Evolutionary conservation across 1,139 yeast species (phyloP).

Genomic region (Nakaseomyces sp.): DNA sequence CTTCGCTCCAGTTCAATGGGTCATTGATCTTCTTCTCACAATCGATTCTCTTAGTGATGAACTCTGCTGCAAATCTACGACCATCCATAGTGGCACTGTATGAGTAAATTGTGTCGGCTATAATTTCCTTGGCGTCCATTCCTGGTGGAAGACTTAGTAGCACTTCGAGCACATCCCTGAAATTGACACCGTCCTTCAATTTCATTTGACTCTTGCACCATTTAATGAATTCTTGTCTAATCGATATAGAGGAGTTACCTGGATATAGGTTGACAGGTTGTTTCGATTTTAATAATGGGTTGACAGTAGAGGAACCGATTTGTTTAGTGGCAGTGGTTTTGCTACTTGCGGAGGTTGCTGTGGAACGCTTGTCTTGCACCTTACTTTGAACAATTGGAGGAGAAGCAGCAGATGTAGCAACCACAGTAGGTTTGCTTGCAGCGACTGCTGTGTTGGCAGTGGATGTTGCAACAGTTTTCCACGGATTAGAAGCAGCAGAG

Average conservation of each 20-base stretch:
- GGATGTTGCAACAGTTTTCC: conserved; percentile 27
- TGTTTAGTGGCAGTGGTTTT: conserved; percentile 13
- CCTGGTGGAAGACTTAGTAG: conserved; percentile 70
- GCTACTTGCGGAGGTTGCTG: too few relatives aligned
- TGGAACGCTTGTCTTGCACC: background rate
- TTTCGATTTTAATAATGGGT: conserved; percentile 15
- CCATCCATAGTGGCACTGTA: conserved; percentile 93
- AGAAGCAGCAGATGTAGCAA: conserved; percentile 7
- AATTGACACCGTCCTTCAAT: conserved; percentile 64
- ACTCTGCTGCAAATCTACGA: conserved; percentile 85
- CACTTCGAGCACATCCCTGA: conserved; percentile 70
- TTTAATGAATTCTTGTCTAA: conserved; percentile 59
- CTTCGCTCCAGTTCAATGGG: conserved; percentile 60
- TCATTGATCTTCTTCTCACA: conserved; percentile 57
- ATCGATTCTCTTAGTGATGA: conserved; percentile 62
- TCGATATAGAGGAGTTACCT: conserved; percentile 31
- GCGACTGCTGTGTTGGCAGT: conserved; percentile 6
- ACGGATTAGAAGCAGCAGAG: conserved; percentile 12
- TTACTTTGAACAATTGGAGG: background rate
- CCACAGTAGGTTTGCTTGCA: conserved; percentile 8
- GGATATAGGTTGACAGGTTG: conserved; percentile 13
- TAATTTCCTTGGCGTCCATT: conserved; percentile 69
- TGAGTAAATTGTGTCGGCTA: conserved; percentile 85
- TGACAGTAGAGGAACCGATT: conserved; percentile 26
- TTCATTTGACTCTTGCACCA: conserved; percentile 81